Evolutionary conservation across 257 asterid species (phyloP).

Genomic region (Salvia rosmarinus): DNA sequence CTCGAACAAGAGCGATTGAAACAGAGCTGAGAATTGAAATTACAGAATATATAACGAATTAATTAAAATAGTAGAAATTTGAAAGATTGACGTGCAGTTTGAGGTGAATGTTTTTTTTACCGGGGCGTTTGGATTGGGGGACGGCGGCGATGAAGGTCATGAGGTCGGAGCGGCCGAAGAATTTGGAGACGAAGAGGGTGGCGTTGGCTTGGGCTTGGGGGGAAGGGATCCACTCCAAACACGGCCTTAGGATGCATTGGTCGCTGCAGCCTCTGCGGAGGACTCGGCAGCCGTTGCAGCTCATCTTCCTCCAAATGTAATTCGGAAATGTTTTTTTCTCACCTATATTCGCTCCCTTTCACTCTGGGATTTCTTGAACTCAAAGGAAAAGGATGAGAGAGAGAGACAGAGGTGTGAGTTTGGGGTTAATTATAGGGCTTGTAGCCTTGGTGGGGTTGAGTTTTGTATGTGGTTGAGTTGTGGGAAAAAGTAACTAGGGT

Average conservation of each 20-base stretch:
- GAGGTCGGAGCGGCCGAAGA: slow-evolving; percentile 91
- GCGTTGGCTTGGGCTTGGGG: slow-evolving; percentile 83
- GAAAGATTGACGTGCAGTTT: slow-evolving; percentile 15
- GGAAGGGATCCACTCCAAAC: slow-evolving; percentile 75
- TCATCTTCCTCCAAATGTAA: slow-evolving; percentile 46
- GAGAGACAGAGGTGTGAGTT: not conserved
- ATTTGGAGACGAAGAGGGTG: slow-evolving; percentile 84
- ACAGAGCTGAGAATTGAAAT: slow-evolving; percentile 49
- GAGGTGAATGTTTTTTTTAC: slow-evolving; percentile 30
- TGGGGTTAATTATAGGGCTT: slow-evolving; percentile 40
- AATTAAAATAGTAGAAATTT: too few species aligned
- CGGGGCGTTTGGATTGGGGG: slow-evolving; percentile 57
- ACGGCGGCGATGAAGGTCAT: slow-evolving; percentile 74
- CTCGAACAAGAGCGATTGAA: slow-evolving; percentile 77
- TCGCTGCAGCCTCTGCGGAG: slow-evolving; percentile 79
- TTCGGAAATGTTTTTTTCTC: not conserved
- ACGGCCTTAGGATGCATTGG: slow-evolving; percentile 67
- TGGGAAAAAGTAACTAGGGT: slow-evolving; percentile 45
- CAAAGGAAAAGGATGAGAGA: slow-evolving; percentile 38
- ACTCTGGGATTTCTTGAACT: slow-evolving; percentile 35
- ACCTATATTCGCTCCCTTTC: not conserved
- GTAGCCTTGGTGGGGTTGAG: slow-evolving; percentile 30
- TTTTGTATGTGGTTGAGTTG: slow-evolving; percentile 24
- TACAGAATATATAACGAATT: too few species aligned
- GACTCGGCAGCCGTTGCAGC: slow-evolving; percentile 95